These are phyloP conservation scores for Neofusicoccum umdonicola DNA, from an alignment of 2,329 filamentous ascomycete genomes.

Conservation along the genomic window DNA sequence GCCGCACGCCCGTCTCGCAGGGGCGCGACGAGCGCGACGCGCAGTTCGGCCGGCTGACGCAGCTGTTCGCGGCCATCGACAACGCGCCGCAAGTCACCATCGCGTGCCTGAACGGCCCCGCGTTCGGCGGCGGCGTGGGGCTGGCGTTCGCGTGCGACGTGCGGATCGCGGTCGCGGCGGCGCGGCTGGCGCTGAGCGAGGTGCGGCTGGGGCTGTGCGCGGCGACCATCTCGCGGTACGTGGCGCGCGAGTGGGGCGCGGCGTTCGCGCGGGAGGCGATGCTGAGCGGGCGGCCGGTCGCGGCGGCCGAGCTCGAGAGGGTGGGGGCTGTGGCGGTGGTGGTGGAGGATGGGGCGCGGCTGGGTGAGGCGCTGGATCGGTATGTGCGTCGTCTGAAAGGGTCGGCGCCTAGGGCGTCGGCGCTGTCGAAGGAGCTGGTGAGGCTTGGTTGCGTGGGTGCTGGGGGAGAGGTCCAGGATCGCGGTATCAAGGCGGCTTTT, in stretches of 20 bases:
- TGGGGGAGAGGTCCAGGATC: not conserved
- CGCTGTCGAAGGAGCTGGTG: not conserved
- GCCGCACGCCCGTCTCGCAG: slow-evolving; percentile 21
- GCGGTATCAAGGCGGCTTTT: slow-evolving; percentile 13
- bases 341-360: slow-evolving; percentile 17
- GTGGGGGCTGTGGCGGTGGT: slow-evolving; percentile 27
- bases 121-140: slow-evolving; percentile 46
- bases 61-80: slow-evolving; percentile 41
- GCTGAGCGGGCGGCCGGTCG: slow-evolving; percentile 34
- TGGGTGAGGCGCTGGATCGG: slow-evolving; percentile 25
- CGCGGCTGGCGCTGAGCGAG: slow-evolving; percentile 38
- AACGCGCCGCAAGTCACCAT: slow-evolving; percentile 42
- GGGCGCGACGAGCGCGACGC: not conserved
- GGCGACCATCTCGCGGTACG: slow-evolving; percentile 41
- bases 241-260: slow-evolving; percentile 40
- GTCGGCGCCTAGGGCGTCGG: not conserved
- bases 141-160: slow-evolving; percentile 46
- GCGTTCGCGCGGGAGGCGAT: slow-evolving; percentile 39
- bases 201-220: slow-evolving; percentile 41
- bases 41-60: slow-evolving; percentile 20
- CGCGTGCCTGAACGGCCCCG: slow-evolving; percentile 42
- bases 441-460: not conserved
- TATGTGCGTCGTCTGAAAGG: slow-evolving; percentile 24
- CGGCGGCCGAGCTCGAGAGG: slow-evolving; percentile 26
- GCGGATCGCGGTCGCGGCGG: slow-evolving; percentile 25